Base-by-base conservation (phyloP, 306 rosid species). In the Luffa aegyptiaca region DNA sequence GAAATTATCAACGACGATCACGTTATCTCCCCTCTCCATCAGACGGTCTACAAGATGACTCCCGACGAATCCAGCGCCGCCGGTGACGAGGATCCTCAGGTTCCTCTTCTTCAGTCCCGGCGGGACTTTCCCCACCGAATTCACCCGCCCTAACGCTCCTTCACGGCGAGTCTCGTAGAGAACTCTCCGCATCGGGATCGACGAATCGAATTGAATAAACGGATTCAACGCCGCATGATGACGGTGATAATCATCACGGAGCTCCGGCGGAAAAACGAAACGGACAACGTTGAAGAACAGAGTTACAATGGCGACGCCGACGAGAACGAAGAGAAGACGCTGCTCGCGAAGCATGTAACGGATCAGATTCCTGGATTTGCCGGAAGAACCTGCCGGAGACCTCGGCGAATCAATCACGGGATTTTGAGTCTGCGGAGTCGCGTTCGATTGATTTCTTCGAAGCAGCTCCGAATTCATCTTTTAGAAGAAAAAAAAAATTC, bases 11-110 rank as follows among this genome's bases (percentile, higher is more conserved):
- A 92, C 84, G 20, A 94, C 97, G 75, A 94, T 91, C 75, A 94
- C 95, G 63, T 86, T 94, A 12, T 94, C 93, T 0, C 98, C 98
- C 2, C 97, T 70, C 33, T 87, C 92, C 0, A 94, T 90, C 85
- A 94, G 66, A 77, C 97, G 97, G 82, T 94, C 98, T 52, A 94
- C 98, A 2, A 94, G 88, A 75, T 94, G 98, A 82, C 97, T 92
- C 37, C 97, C 97, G 0, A 94, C 98, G 86, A 94, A 94, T 76
- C 98, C 98, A 2, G 98, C 98, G 56, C 98, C 98, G 44, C 97
- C 98, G 0, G 98, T 94, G 2, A 94, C 93, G 56, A 94, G 78
- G 11, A 94, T 76, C 86, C 98, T 84, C 86, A 78, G 82, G 21
- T 41, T 82, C 85, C 81, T 91, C 49, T 46, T 80, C 62, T 53